phyloP scores from a whole-genome alignment of 345 rosid genomes.

The Salix exigua region DNA sequence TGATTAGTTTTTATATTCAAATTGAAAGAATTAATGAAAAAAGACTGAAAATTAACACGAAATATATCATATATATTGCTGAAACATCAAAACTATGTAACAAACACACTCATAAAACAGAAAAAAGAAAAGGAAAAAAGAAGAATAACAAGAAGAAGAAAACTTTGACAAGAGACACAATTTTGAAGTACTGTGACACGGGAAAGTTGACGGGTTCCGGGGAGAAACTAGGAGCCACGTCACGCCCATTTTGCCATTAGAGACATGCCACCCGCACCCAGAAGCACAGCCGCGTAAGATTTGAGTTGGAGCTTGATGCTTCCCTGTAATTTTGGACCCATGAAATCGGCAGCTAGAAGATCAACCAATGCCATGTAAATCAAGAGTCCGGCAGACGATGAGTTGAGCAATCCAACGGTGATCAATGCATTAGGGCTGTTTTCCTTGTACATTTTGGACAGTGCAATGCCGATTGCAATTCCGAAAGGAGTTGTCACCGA shows the following conservation, averaged over 20 bases:
- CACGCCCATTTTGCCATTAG: constrained; percentile 61
- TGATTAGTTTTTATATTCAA: too few species aligned
- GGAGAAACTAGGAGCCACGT: not conserved
- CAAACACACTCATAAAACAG: not conserved
- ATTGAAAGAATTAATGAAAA: too few species aligned
- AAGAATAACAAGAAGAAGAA: too few species aligned
- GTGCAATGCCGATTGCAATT: constrained; percentile 52
- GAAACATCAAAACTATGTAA: too few species aligned
- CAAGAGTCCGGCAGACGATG: constrained; percentile 63
- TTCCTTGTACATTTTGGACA: constrained; percentile 40
- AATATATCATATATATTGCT: too few species aligned
- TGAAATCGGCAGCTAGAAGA: constrained; percentile 60
- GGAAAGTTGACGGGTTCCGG: not conserved
- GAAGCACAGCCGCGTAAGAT: constrained; percentile 37
- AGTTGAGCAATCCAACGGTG: constrained; percentile 52
- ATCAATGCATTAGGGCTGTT: constrained; percentile 50
- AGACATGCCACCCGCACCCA: constrained; percentile 62
- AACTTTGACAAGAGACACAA: not conserved
- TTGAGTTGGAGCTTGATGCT: constrained; percentile 36
- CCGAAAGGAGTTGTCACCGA: constrained; percentile 60
- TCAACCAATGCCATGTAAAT: constrained; percentile 76
- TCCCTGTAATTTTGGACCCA: constrained; percentile 43
- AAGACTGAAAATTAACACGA: too few species aligned
- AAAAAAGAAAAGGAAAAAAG: too few species aligned
- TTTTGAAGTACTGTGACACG: not conserved